Base-by-base conservation (phyloP, 495 filamentous ascomycete species). In the Trichoderma asperelloides region DNA sequence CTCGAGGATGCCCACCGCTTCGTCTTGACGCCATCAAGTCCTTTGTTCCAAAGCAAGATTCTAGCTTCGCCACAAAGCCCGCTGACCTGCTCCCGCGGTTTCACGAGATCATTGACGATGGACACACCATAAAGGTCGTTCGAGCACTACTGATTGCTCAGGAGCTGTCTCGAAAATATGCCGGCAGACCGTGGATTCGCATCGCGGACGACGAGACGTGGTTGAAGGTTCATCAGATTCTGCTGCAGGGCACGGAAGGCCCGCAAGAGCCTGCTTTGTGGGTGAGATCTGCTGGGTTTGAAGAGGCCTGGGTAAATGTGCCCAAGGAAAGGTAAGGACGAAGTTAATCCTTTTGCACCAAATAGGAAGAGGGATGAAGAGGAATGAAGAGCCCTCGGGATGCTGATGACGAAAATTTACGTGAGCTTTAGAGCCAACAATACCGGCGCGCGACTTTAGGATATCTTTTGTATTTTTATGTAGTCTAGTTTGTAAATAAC, bases 81-180 rank as follows among this genome's bases (percentile, higher is more conserved):
- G 18, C 78, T 49, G 78, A 81, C 2, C 74, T 93, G 23, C 81
- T 91, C 62, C 71, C 81, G 12, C 78, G 86, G 6, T 77, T 88
- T 12, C 77, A 80, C 45, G 67, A 68, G 21, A 79, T 86, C 47
- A 27, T 45, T 15, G 93, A 96, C 70, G 91, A 96, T 74, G 92
- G 93, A 0, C 93, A 97, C 75, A 74, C 85, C 28, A 76, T 85
- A 63, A 96, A 97, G 75, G 74, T 95, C 6, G 79, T 86, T 23
- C 78, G 93, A 37, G 90, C 92, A 3, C 70, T 92, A 15, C 79
- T 86, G 62, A 51, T 79, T 40, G 78, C 75, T 67, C 69, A 73
- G 62, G 67, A 74, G 11, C 43, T 73, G 8, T 72, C 72, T 62
- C 62, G 67, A 45, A 68, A 69, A 68, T 78, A 75, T 62, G 77